A percentile compares a stretch with the other conserved stretches of the same genome.
Evolutionary conservation across 805 yeast genomes (phyloP).

Genomic region (Yamadazyma kitorensis): DNA sequence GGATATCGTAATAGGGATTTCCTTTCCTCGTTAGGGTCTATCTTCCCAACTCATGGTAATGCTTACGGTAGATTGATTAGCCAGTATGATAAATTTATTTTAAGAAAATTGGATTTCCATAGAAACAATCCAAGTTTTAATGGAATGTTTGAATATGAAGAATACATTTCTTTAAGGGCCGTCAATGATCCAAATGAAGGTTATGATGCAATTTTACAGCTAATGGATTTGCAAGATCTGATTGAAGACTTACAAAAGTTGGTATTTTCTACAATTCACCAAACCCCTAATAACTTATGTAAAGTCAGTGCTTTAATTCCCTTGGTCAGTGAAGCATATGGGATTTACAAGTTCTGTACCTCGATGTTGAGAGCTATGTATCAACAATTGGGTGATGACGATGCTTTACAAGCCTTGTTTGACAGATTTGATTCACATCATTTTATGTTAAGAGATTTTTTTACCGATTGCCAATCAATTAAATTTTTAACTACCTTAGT

Average conservation of each 20-base stretch:
- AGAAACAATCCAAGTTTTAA: slow-evolving; percentile 83
- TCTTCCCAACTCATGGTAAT: slow-evolving; percentile 39
- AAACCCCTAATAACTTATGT: slow-evolving; percentile 64
- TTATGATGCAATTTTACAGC: slow-evolving; percentile 80
- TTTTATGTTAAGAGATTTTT: slow-evolving; percentile 72
- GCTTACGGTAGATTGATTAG: slow-evolving; percentile 71
- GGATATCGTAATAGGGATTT: slow-evolving; percentile 78
- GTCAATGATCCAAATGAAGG: slow-evolving; percentile 96
- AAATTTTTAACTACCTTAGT: slow-evolving; percentile 78
- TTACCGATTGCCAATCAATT: slow-evolving; percentile 84
- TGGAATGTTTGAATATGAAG: slow-evolving; percentile 95
- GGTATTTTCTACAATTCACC: slow-evolving; percentile 68
- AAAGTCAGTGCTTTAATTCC: slow-evolving; percentile 87
- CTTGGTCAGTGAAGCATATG: slow-evolving; percentile 85
- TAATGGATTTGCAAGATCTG: slow-evolving; percentile 81
- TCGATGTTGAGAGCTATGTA: slow-evolving; percentile 90
- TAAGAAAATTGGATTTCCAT: slow-evolving; percentile 79
- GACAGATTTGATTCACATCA: slow-evolving; percentile 72
- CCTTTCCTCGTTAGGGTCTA: slow-evolving; percentile 68
- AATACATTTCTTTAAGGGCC: slow-evolving; percentile 80
- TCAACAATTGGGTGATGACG: slow-evolving; percentile 67
- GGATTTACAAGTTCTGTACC: slow-evolving; percentile 83
- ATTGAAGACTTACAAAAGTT: slow-evolving; percentile 75
- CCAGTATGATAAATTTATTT: slow-evolving; percentile 69
- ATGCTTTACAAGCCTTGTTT: slow-evolving; percentile 71